Evolutionary conservation across 306 rosid species (phyloP).

Genomic region (Vachellia pachyceras): DNA sequence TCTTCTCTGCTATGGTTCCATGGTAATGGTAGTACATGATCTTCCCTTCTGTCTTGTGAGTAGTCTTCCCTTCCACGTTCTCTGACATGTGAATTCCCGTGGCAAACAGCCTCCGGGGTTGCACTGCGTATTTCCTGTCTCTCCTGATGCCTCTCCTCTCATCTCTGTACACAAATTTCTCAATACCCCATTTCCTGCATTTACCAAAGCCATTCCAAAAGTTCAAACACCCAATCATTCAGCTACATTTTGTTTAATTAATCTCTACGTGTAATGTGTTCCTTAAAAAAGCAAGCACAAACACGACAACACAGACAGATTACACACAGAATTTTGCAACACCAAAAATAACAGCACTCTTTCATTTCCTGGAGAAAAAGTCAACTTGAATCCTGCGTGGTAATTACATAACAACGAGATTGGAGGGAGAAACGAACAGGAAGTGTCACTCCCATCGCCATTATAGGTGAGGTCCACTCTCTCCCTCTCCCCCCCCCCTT

Average conservation of each 20-base stretch:
- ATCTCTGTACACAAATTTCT: conserved; percentile 85
- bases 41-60: conserved; percentile 78
- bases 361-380: neutral
- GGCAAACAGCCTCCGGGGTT: conserved; percentile 70
- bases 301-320: neutral
- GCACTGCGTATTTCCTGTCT: conserved; percentile 87
- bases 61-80: conserved; percentile 72
- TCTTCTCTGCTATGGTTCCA: conserved; percentile 75
- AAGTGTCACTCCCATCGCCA: too few relatives aligned
- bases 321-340: neutral
- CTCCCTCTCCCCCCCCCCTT: too few relatives aligned
- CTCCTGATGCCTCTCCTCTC: conserved; percentile 76
- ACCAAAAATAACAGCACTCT: neutral
- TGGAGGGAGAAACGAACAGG: too few relatives aligned
- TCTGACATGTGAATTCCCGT: conserved; percentile 98
- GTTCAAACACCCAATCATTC: neutral
- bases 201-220: neutral
- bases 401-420: too few relatives aligned
- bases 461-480: too few relatives aligned
- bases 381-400: too few relatives aligned
- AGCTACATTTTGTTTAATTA: neutral
- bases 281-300: neutral
- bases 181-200: conserved; percentile 98
- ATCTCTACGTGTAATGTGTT: neutral
- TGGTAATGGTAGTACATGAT: conserved; percentile 88